Conservation (phyloP, 179 eudicot species). For the Beta lomatogona region DNA sequence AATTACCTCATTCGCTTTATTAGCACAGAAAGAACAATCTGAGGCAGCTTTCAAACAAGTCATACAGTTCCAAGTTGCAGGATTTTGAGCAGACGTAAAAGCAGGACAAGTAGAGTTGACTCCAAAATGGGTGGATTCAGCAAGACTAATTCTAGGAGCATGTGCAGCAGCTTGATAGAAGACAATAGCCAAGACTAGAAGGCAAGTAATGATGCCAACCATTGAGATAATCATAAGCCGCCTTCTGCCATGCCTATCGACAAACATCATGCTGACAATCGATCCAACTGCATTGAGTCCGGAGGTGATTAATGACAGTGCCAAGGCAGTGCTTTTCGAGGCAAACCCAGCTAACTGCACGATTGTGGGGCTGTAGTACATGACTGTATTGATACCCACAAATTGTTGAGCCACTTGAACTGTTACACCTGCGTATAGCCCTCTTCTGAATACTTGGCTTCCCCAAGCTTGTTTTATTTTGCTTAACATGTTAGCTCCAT, state of each 20-base stretch:
- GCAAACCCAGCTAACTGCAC: constrained; percentile 89
- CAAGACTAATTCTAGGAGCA: constrained; percentile 52
- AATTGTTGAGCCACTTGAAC: constrained; percentile 96
- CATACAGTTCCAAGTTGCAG: constrained; percentile 73
- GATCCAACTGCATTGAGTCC: constrained; percentile 84
- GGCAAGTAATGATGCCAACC: constrained; percentile 71
- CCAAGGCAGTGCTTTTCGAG: constrained; percentile 78
- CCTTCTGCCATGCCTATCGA: constrained; percentile 82
- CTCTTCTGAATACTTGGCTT: constrained; percentile 65
- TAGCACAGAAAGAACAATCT: constrained; percentile 70
- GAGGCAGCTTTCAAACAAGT: constrained; percentile 64
- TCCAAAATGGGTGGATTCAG: constrained; percentile 64
- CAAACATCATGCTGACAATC: constrained; percentile 71
- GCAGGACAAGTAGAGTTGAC: constrained; percentile 64
- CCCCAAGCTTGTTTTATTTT: constrained; percentile 57
- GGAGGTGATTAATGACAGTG: constrained; percentile 79
- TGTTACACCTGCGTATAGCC: constrained; percentile 82
- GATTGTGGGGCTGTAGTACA: constrained; percentile 95
- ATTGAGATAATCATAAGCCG: constrained; percentile 74
- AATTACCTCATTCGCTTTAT: constrained; percentile 49
- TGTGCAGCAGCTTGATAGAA: constrained; percentile 60
- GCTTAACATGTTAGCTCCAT: constrained; percentile 38
- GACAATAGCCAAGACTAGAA: constrained; percentile 53
- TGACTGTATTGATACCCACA: constrained; percentile 88
- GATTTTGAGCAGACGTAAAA: constrained; percentile 37